These are phyloP conservation scores for Clavaria fumosa DNA, from an alignment of 768 basidiomycete species.

Conservation along the genomic window DNA sequence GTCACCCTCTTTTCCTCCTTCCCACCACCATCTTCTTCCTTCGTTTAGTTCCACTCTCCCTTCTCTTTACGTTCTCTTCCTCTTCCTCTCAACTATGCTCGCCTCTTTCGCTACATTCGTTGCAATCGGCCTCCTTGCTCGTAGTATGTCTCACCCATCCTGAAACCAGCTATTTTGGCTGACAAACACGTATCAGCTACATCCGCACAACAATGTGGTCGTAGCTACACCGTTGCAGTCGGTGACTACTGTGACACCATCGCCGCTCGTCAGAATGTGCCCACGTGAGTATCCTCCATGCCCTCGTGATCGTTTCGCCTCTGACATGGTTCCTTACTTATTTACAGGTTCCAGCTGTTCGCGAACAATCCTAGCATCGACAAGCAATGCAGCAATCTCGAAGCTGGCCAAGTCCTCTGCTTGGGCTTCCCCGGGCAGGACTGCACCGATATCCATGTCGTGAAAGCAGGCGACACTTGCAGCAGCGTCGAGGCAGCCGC, in stretches of 20 bases:
- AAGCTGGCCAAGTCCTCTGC: slow-evolving; percentile 36
- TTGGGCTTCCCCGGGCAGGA: slow-evolving; percentile 45
- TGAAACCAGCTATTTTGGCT: too few relatives aligned
- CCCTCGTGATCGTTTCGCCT: background rate
- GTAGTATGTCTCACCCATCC: too few relatives aligned
- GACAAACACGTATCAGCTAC: too few relatives aligned
- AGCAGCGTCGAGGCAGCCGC: slow-evolving; percentile 25
- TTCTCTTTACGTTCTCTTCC: too few relatives aligned
- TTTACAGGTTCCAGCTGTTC: slow-evolving; percentile 59
- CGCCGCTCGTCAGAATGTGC: slow-evolving; percentile 42
- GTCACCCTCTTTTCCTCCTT: too few relatives aligned
- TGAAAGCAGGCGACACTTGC: slow-evolving; percentile 43
- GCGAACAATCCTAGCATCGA: slow-evolving; percentile 37
- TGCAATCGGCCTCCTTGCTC: too few relatives aligned
- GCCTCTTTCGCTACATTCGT: too few relatives aligned
- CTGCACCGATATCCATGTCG: slow-evolving; percentile 45
- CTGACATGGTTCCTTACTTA: slow-evolving; percentile 21
- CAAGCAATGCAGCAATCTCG: slow-evolving; percentile 41
- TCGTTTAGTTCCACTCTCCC: too few relatives aligned
- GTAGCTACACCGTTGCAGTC: slow-evolving; percentile 38
- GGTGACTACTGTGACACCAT: slow-evolving; percentile 58
- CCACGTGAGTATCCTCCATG: slow-evolving; percentile 32
- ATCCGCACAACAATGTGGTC: slow-evolving; percentile 27
- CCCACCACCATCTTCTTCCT: too few relatives aligned
- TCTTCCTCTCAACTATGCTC: too few relatives aligned